These are phyloP conservation scores for Rhypophila decipiens DNA, from an alignment of 495 filamentous ascomycete genomes.

Conservation along the genomic window DNA sequence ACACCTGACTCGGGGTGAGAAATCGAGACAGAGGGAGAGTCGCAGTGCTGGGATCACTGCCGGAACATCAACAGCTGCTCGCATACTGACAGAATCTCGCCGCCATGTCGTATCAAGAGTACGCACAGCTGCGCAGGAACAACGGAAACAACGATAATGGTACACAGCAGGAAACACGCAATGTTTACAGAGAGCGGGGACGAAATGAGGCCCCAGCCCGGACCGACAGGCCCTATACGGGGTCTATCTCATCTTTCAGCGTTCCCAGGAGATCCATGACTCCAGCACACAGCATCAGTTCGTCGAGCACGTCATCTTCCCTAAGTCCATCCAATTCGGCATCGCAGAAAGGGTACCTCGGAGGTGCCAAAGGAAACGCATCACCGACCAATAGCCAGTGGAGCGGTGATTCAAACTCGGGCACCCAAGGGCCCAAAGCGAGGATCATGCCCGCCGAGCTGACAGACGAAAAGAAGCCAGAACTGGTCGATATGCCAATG, in stretches of 20 bases:
- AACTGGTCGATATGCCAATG: conserved; percentile 11
- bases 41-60: too few relatives aligned
- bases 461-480: conserved; percentile 9
- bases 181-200: neutral
- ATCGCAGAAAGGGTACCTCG: conserved; percentile 9
- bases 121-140: conserved; percentile 14
- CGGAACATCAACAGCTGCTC: too few relatives aligned
- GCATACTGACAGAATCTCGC: too few relatives aligned
- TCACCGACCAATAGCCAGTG: conserved; percentile 5
- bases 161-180: neutral
- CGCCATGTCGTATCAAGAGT: conserved; percentile 22
- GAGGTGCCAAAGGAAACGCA: neutral
- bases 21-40: too few relatives aligned
- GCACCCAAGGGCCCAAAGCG: neutral
- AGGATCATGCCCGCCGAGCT: conserved; percentile 6
- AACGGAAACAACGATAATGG: conserved; percentile 1
- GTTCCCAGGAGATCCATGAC: conserved; percentile 10
- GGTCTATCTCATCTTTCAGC: conserved; percentile 13
- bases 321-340: conserved; percentile 19
- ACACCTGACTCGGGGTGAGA: too few relatives aligned
- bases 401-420: neutral
- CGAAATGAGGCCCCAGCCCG: neutral
- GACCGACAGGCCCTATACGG: conserved; percentile 13
- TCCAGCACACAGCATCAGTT: conserved; percentile 8
- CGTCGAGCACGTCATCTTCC: conserved; percentile 13